Conservation (phyloP, 257 asterid species). For the Fraxinus anomala region DNA sequence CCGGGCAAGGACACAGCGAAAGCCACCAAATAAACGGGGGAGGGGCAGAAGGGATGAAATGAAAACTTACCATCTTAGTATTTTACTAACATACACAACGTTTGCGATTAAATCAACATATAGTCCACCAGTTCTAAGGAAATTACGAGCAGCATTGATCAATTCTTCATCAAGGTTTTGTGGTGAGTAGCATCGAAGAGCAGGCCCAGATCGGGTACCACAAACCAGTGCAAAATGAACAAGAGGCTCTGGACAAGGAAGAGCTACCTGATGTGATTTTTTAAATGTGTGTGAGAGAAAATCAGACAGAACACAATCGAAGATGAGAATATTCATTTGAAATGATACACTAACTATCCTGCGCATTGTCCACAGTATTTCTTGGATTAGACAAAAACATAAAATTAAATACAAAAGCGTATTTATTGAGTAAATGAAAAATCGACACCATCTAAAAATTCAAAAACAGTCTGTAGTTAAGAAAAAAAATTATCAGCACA, state of each 20-base stretch:
- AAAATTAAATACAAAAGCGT: too few relatives aligned
- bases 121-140: constrained; percentile 64
- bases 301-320: not conserved
- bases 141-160: constrained; percentile 62
- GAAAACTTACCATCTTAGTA: constrained; percentile 63
- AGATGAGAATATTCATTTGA: not conserved
- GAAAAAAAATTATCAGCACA: not conserved
- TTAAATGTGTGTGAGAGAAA: not conserved
- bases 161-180: constrained; percentile 74
- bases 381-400: not conserved
- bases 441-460: too few relatives aligned
- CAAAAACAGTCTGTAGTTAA: not conserved
- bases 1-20: not conserved
- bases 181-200: constrained; percentile 83
- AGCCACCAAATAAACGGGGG: not conserved
- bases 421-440: too few relatives aligned
- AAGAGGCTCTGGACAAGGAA: constrained; percentile 81
- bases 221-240: constrained; percentile 70
- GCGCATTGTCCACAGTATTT: not conserved
- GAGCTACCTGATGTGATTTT: constrained; percentile 52
- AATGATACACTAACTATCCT: not conserved
- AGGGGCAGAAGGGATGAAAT: not conserved
- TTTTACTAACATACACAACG: constrained; percentile 54
- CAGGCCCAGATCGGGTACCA: constrained; percentile 85
- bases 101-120: constrained; percentile 55